Percentiles rank a stretch among this genome's conserved stretches.
phyloP scores from a whole-genome alignment of 805 yeast species.

The Lipomyces kockii region DNA sequence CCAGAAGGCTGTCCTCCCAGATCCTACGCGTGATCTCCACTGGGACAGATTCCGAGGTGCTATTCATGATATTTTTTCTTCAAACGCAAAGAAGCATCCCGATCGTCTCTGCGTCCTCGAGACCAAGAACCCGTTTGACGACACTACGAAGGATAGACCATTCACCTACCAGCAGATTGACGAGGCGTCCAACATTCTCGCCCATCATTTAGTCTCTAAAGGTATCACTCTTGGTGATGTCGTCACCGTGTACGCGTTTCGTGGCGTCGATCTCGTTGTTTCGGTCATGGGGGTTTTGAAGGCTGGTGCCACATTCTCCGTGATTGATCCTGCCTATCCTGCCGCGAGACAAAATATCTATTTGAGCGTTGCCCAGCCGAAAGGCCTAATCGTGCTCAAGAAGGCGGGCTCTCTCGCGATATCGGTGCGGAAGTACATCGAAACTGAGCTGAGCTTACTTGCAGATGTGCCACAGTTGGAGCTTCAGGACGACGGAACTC shows the following conservation, averaged over 20 bases:
- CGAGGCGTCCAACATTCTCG: conserved; percentile 90
- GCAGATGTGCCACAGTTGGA: conserved; percentile 78
- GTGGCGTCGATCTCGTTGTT: conserved; percentile 96
- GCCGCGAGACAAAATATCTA: conserved; percentile 96
- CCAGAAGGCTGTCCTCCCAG: conserved; percentile 70
- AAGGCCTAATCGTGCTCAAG: conserved; percentile 83
- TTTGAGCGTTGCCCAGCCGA: conserved; percentile 90
- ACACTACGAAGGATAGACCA: conserved; percentile 58
- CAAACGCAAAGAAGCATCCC: conserved; percentile 82
- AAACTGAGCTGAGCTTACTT: conserved; percentile 70
- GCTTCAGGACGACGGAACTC: conserved; percentile 73
- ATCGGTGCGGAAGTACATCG: conserved; percentile 77
- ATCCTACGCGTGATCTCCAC: conserved; percentile 83
- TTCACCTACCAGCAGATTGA: conserved; percentile 88
- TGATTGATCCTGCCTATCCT: conserved; percentile 98
- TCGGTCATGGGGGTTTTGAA: conserved; percentile 97
- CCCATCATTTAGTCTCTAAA: conserved; percentile 77
- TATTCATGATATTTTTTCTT: conserved; percentile 92
- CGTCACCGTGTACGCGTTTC: conserved; percentile 95
- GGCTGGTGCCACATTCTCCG: conserved; percentile 98
- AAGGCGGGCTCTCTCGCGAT: conserved; percentile 86
- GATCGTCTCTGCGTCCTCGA: conserved; percentile 91
- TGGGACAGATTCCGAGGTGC: conserved; percentile 94
- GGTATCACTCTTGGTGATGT: conserved; percentile 92
- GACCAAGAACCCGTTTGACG: conserved; percentile 70